A percentile compares a stretch with the other conserved stretches of the same genome.
Conservation (phyloP, 2,329 filamentous ascomycete species). For the Fusarium oligoseptatum region DNA sequence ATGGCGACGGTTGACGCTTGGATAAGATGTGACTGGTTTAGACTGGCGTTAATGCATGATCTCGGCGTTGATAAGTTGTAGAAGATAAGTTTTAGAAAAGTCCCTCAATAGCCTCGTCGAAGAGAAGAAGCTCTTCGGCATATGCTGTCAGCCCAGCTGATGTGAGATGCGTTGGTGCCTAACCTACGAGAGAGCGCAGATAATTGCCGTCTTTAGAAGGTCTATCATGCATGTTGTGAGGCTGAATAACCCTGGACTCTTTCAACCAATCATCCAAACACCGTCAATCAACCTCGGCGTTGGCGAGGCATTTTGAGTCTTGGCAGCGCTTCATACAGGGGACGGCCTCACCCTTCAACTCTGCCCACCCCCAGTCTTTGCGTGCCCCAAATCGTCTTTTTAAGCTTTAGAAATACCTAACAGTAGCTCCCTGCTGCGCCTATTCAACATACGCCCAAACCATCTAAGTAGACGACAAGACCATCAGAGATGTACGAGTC, state of each 20-base stretch:
- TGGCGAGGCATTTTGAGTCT: not conserved
- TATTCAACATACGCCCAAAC: not conserved
- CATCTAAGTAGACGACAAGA: not conserved
- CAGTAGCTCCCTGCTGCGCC: not conserved
- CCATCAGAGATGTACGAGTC: not conserved
- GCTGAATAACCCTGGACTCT: not conserved
- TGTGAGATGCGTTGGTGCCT: not conserved
- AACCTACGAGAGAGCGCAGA: not conserved
- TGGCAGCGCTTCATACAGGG: not conserved
- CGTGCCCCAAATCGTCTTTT: not conserved
- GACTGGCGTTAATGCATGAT: not conserved
- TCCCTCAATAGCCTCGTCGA: not conserved
- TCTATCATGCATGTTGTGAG: not conserved
- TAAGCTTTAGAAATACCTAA: not conserved
- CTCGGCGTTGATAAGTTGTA: not conserved
- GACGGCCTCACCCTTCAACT: not conserved
- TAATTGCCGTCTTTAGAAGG: not conserved
- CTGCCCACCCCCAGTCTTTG: not conserved
- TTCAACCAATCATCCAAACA: not conserved
- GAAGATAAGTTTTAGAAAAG: not conserved
- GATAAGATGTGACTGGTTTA: not conserved
- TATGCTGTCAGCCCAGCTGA: not conserved
- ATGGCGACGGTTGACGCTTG: not conserved
- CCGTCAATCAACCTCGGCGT: not conserved
- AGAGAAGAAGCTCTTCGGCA: not conserved